Evolutionary conservation across 2,329 filamentous ascomycete genomes (phyloP).

Genomic region (Biscogniauxia mediterranea): DNA sequence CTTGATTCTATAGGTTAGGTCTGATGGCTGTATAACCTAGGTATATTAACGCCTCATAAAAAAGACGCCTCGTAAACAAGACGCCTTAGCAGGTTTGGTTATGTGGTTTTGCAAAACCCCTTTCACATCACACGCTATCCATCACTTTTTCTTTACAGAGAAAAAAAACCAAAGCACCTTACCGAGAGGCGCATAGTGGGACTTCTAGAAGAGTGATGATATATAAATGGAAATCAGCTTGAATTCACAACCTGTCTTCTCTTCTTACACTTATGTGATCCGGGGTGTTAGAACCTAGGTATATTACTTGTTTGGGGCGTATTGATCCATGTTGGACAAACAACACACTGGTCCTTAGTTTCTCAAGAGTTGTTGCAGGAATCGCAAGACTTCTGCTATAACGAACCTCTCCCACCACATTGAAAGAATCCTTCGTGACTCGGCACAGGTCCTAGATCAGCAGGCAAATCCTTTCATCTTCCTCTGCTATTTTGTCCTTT

Average conservation of each 20-base stretch:
- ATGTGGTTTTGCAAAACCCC: too few species aligned
- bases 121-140: too few species aligned
- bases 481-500: too few species aligned
- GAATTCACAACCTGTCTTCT: background rate
- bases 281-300: background rate
- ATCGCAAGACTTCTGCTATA: background rate
- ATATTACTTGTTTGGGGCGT: background rate
- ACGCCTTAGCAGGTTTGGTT: too few species aligned
- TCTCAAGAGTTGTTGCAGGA: background rate
- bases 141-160: too few species aligned
- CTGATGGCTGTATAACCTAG: too few species aligned
- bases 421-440: background rate
- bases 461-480: background rate
- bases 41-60: too few species aligned
- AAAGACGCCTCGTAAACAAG: too few species aligned
- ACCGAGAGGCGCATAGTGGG: too few species aligned
- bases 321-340: background rate
- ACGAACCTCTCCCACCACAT: background rate
- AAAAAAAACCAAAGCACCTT: too few species aligned
- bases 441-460: background rate
- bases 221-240: background rate
- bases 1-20: too few species aligned
- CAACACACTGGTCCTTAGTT: background rate
- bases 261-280: background rate
- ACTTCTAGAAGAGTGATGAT: too few species aligned